Conservation (phyloP, 768 basidiomycete species). For the Hygrophoropsis aurantiaca region DNA sequence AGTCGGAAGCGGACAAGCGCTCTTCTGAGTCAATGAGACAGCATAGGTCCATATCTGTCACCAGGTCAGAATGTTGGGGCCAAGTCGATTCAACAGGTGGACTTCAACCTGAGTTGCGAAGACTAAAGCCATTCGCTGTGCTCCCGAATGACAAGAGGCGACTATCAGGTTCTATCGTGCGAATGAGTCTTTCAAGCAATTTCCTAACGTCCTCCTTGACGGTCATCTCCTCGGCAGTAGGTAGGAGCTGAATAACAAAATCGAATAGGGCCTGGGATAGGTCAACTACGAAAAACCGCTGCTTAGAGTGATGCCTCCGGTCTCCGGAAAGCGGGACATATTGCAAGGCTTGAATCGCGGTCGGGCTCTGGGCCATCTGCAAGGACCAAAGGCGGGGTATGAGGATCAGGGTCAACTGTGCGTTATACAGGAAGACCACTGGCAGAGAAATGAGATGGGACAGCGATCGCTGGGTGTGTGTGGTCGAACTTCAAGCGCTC, state of each 20-base stretch:
- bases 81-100: conserved; percentile 7
- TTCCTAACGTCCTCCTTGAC: conserved; percentile 97
- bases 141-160: conserved; percentile 93
- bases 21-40: conserved; percentile 90
- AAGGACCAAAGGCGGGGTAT: conserved; percentile 6
- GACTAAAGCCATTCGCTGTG: conserved; percentile 95
- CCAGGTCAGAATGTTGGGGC: conserved; percentile 9
- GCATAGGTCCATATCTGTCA: conserved; percentile 95
- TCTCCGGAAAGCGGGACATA: conserved; percentile 34
- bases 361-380: conserved; percentile 30
- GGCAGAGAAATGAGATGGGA: conserved; percentile 20
- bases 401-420: conserved; percentile 4
- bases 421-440: conserved; percentile 11
- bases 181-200: conserved; percentile 91
- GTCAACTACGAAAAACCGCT: conserved; percentile 68
- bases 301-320: conserved; percentile 42
- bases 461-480: conserved; percentile 28
- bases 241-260: conserved; percentile 90
- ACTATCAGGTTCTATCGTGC: conserved; percentile 90
- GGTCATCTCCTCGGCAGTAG: conserved; percentile 84
- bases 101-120: conserved; percentile 84
- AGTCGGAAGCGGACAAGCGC: conserved; percentile 77
- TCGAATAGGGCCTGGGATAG: conserved; percentile 91
- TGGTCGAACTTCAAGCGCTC: conserved; percentile 14
- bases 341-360: conserved; percentile 22